Percentiles rank a stretch among this genome's conserved stretches.
These are phyloP conservation scores for Rickenella mellea DNA, from an alignment of 768 basidiomycete species.

Conservation along the genomic window DNA sequence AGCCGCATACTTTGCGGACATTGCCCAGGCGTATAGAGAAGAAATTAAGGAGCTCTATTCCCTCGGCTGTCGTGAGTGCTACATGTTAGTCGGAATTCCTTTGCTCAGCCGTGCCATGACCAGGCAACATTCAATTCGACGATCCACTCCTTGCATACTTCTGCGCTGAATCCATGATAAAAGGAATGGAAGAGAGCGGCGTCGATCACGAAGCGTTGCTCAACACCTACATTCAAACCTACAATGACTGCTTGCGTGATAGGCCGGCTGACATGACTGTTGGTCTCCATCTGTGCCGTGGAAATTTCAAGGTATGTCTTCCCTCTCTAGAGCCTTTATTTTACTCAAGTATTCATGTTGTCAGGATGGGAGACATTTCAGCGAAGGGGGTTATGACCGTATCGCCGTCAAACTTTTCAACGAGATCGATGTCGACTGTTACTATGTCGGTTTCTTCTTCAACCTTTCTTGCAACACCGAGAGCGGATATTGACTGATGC, in stretches of 20 bases:
- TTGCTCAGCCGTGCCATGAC: too few relatives aligned
- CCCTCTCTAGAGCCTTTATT: background rate
- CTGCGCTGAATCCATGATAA: constrained; percentile 46
- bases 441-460: constrained; percentile 21
- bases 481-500: background rate
- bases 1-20: constrained; percentile 17
- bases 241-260: constrained; percentile 39
- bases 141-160: constrained; percentile 50
- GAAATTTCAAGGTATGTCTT: constrained; percentile 15
- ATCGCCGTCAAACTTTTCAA: constrained; percentile 50
- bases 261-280: constrained; percentile 46
- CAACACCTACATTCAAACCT: constrained; percentile 54
- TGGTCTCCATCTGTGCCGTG: constrained; percentile 53
- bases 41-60: constrained; percentile 21
- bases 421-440: constrained; percentile 45
- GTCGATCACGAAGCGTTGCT: constrained; percentile 57
- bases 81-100: constrained; percentile 3
- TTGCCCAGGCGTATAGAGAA: constrained; percentile 18
- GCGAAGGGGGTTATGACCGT: constrained; percentile 49
- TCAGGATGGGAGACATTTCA: constrained; percentile 36
- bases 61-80: constrained; percentile 18
- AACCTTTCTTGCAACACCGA: background rate
- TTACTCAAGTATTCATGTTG: constrained; percentile 28
- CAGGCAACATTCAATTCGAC: constrained; percentile 34
- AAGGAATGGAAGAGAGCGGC: constrained; percentile 49